These are phyloP conservation scores for Globisporangium orthogonon DNA, from an alignment of 352 stramenopile species.

Conservation along the genomic window DNA sequence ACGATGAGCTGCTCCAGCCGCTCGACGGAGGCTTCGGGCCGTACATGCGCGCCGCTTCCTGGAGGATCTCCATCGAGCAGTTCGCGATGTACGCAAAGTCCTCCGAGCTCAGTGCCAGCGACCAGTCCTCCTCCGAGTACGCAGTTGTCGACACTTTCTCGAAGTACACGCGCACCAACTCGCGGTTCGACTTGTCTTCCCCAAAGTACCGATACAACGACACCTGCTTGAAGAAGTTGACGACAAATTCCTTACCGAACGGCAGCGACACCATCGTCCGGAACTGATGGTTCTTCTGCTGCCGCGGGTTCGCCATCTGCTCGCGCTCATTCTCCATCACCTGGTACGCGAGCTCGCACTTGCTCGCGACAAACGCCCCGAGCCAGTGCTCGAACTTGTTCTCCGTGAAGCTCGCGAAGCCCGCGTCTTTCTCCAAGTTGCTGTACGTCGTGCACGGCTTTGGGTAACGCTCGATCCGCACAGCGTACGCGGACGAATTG, in stretches of 20 bases:
- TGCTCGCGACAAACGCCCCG: conserved; percentile 39
- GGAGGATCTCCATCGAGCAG: conserved; percentile 61
- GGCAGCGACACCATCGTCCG: conserved; percentile 61
- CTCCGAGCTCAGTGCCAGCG: conserved; percentile 21
- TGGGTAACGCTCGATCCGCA: conserved; percentile 74
- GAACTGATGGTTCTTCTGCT: conserved; percentile 71
- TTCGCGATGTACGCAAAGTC: conserved; percentile 56
- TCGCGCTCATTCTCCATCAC: conserved; percentile 48
- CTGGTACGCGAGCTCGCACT: conserved; percentile 39
- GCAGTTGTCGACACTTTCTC: conserved; percentile 71
- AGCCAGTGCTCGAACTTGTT: conserved; percentile 77
- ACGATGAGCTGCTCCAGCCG: conserved; percentile 18
- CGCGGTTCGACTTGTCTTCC: conserved; percentile 66
- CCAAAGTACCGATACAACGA: conserved; percentile 58
- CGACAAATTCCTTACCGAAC: conserved; percentile 54
- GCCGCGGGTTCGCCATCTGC: conserved; percentile 36
- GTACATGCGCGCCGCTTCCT: conserved; percentile 69
- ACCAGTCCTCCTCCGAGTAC: conserved; percentile 61
- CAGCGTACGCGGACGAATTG: conserved; percentile 62
- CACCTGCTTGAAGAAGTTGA: conserved; percentile 71
- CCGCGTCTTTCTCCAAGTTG: conserved; percentile 45
- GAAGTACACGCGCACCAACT: conserved; percentile 73
- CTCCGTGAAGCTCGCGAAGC: conserved; percentile 58
- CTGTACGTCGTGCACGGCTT: conserved; percentile 68
- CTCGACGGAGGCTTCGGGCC: conserved; percentile 30